phyloP scores from a whole-genome alignment of 306 rosid species.

The Corylus avellana region DNA sequence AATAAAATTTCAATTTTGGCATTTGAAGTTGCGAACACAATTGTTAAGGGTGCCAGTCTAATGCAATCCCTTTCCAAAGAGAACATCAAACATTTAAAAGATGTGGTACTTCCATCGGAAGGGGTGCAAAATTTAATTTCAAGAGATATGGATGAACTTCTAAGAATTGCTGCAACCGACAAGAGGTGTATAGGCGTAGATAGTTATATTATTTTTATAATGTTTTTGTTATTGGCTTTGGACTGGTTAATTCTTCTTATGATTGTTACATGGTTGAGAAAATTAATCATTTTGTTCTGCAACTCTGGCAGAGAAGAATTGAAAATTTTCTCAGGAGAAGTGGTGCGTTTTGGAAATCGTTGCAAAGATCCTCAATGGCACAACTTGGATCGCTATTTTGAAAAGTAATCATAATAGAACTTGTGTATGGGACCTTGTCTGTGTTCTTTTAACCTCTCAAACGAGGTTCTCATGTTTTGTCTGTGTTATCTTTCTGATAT shows the following conservation, averaged over 20 bases:
- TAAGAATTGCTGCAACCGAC: constrained; percentile 88
- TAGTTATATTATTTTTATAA: constrained; percentile 10
- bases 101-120: constrained; percentile 84
- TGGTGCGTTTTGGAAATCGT: constrained; percentile 98
- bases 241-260: constrained; percentile 25
- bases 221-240: neutral
- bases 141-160: constrained; percentile 82
- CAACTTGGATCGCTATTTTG: constrained; percentile 88
- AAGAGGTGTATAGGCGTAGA: constrained; percentile 66
- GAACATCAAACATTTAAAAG: constrained; percentile 83
- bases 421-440: constrained; percentile 25
- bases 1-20: constrained; percentile 89
- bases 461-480: constrained; percentile 23
- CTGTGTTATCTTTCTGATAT: constrained; percentile 31
- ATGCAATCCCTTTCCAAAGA: constrained; percentile 98
- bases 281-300: constrained; percentile 36
- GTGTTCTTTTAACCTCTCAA: constrained; percentile 18
- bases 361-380: constrained; percentile 99
- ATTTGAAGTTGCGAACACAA: constrained; percentile 96
- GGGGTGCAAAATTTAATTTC: constrained; percentile 90
- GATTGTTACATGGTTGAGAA: constrained; percentile 9
- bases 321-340: constrained; percentile 87
- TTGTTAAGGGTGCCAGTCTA: constrained; percentile 92
- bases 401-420: constrained; percentile 57
- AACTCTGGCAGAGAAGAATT: constrained; percentile 87